Evolutionary conservation across 805 yeast genomes (phyloP).

Genomic region (Pichia cephalocereana): DNA sequence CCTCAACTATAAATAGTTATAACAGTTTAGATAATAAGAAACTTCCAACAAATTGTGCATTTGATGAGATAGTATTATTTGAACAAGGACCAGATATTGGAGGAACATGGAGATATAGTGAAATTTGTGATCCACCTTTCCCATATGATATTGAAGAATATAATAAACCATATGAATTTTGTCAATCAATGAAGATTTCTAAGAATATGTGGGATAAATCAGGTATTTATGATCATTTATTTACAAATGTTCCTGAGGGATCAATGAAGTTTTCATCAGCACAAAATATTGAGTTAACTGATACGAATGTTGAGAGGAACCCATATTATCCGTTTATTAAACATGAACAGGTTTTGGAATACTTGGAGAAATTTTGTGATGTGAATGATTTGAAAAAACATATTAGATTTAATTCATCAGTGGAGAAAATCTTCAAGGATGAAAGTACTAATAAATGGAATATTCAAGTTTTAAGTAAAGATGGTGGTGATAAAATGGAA

Average conservation of each 20-base stretch:
- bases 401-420: constrained; percentile 27
- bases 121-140: constrained; percentile 12
- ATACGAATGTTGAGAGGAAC: not conserved
- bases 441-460: constrained; percentile 24
- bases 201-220: constrained; percentile 10
- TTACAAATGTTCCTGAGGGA: constrained; percentile 32
- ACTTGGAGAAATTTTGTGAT: constrained; percentile 16
- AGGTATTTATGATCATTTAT: constrained; percentile 25
- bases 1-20: constrained; percentile 12
- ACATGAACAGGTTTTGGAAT: constrained; percentile 11
- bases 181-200: constrained; percentile 5
- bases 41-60: constrained; percentile 19
- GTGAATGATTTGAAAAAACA: constrained; percentile 20
- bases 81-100: constrained; percentile 31
- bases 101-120: constrained; percentile 30
- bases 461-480: constrained; percentile 15
- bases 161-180: constrained; percentile 9
- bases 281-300: constrained; percentile 9
- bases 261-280: constrained; percentile 31
- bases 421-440: constrained; percentile 20
- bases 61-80: constrained; percentile 29
- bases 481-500: constrained; percentile 28
- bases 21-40: not conserved
- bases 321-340: constrained; percentile 15
- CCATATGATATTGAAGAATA: constrained; percentile 5